Conservation (phyloP, 768 basidiomycete species). For the Cytidiella melzeri region DNA sequence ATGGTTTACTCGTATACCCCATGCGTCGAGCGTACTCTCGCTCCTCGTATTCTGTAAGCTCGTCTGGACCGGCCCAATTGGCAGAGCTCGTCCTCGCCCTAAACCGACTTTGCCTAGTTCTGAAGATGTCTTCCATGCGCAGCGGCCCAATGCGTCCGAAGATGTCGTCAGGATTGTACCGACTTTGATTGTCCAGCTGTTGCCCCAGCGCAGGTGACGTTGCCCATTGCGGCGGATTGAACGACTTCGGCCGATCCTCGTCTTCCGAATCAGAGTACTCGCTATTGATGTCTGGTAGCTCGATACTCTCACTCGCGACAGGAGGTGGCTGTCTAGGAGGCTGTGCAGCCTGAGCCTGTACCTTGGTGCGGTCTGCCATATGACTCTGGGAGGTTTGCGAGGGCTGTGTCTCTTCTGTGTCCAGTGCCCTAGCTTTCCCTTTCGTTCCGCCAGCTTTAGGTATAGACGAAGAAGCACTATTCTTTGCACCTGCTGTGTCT, state of each 20-base stretch:
- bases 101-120: conserved; percentile 70
- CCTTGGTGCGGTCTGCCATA: conserved; percentile 67
- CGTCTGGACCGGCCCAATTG: conserved; percentile 93
- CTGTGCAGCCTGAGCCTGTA: conserved; percentile 55
- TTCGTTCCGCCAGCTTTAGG: conserved; percentile 34
- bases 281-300: conserved; percentile 91
- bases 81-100: conserved; percentile 89
- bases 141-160: conserved; percentile 87
- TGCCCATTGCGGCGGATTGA: conserved; percentile 81
- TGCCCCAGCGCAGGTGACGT: conserved; percentile 82
- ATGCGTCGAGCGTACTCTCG: conserved; percentile 83
- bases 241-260: conserved; percentile 69
- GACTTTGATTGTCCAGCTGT: conserved; percentile 76
- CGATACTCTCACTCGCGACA: conserved; percentile 65
- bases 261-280: conserved; percentile 95
- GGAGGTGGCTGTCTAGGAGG: conserved; percentile 36
- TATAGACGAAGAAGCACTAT: conserved; percentile 23
- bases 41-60: conserved; percentile 79
- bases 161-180: conserved; percentile 85
- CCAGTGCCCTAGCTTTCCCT: conserved; percentile 43
- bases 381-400: conserved; percentile 58
- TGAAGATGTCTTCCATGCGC: conserved; percentile 92
- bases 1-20: conserved; percentile 53
- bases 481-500: conserved; percentile 11
- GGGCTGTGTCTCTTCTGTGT: conserved; percentile 54